Base-by-base conservation (phyloP, 2,329 filamentous ascomycete species). In the Emergomyces orientalis region DNA sequence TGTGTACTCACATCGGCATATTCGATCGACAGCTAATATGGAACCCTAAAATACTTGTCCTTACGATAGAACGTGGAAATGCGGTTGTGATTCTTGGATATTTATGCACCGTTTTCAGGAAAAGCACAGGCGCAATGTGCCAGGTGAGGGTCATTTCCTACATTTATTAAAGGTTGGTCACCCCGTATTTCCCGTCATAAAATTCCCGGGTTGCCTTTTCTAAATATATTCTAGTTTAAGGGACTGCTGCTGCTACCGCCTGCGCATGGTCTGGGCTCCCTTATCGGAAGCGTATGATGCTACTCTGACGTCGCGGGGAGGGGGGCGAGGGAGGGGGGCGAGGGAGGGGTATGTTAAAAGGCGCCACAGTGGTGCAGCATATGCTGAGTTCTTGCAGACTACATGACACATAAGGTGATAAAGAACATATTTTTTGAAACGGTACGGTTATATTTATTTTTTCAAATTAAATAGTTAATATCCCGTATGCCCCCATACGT, bases 1-100 rank as follows among this genome's bases (percentile, higher is more conserved):
- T n/a, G n/a, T 17, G 32, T 19, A 69, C 68, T 67, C n/a, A 71
- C 70, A 71, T 71, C 3, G 69, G 70, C 68, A 71, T 71, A 9
- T 59, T 47, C 14, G 57, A 19, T 22, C 11, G 27, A 57, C n/a
- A 17, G 22, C 54, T 7, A 19, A 17, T 27, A 37, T 41, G 34
- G 32, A 57, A 41, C 3, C 13, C 6, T 14, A 27, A 17, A 25
- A 41, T 39, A 37, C 30, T 22, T 37, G 30, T 32, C 19, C 27
- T 41, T 41, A 11, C 19, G 3, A 41, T 27, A 25, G 54, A 17
- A 19, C 2, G 32, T 17, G 22, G n/a, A 41, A 37, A 57, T 25
- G 11, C 9, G 17, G n/a, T 17, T 41, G 54, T 57, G 19, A 8
- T 39, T 37, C 34, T 34, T 14, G 5, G 34, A 17, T 41, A 19